Evolutionary conservation across 352 stramenopile species (phyloP).

Genomic region (Pythium aphanidermatum): DNA sequence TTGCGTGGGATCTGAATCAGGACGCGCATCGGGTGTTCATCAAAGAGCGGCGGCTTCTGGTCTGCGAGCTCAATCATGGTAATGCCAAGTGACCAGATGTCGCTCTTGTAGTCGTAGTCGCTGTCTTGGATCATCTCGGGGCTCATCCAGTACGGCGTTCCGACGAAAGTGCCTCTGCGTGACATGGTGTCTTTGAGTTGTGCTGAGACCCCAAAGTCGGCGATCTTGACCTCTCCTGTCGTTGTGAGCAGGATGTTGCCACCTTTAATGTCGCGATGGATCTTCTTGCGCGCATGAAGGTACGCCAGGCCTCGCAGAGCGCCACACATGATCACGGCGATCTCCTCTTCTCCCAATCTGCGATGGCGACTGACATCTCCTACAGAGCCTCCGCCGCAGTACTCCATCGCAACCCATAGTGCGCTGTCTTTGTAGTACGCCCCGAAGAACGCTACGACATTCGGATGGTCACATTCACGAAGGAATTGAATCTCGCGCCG

Average conservation of each 20-base stretch:
- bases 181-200: conserved; percentile 55
- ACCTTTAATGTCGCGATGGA: conserved; percentile 92
- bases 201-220: conserved; percentile 88
- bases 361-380: conserved; percentile 57
- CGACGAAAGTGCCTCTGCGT: conserved; percentile 72
- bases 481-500: conserved; percentile 67
- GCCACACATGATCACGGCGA: conserved; percentile 73
- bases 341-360: conserved; percentile 53
- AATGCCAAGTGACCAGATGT: conserved; percentile 89
- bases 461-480: conserved; percentile 65
- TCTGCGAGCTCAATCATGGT: conserved; percentile 90
- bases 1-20: conserved; percentile 78
- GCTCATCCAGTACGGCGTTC: conserved; percentile 94
- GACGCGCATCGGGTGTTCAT: conserved; percentile 87
- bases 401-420: conserved; percentile 88
- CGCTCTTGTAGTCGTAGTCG: conserved; percentile 90
- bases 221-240: conserved; percentile 92
- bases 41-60: conserved; percentile 85
- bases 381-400: conserved; percentile 79
- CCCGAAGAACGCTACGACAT: conserved; percentile 70
- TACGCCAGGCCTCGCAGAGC: conserved; percentile 77
- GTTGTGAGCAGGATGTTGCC: conserved; percentile 95
- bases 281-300: conserved; percentile 77
- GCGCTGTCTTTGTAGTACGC: conserved; percentile 82
- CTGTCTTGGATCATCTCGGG: conserved; percentile 91